Conservation (phyloP, 176 grass and related monocot species). For the Musa acuminata region DNA sequence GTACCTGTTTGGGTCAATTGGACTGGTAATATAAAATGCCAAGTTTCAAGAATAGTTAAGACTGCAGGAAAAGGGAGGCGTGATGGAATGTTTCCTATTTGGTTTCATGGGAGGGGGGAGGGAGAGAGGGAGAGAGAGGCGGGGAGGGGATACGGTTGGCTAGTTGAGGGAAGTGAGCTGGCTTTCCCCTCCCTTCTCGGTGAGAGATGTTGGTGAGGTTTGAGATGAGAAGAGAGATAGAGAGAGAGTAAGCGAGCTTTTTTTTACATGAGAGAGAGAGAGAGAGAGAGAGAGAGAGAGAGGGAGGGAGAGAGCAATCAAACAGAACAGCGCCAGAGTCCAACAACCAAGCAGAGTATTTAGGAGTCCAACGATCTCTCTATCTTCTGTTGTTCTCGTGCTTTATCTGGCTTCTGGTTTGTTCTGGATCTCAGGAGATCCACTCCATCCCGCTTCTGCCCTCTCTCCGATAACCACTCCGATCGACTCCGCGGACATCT, state of each 20-base stretch:
- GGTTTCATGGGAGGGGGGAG: not conserved
- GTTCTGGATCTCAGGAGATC: not conserved
- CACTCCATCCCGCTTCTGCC: no score
- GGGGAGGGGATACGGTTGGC: constrained; percentile 1
- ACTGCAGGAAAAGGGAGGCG: not conserved
- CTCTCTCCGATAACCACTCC: not conserved
- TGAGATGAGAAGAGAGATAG: not conserved
- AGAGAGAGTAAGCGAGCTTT: not conserved
- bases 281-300: no score
- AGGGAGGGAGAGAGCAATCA: not conserved
- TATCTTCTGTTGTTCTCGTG: not conserved
- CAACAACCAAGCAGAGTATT: constrained; percentile 2
- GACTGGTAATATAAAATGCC: no score
- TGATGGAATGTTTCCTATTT: not conserved
- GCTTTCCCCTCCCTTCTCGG: constrained; percentile 5
- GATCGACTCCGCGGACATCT: not conserved
- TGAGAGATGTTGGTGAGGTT: no score
- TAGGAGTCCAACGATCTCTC: not conserved
- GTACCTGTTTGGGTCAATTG: no score
- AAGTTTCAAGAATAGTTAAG: not conserved
- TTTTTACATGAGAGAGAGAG: not conserved
- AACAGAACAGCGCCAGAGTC: constrained; percentile 5
- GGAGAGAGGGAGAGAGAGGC: not conserved
- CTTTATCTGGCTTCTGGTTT: not conserved
- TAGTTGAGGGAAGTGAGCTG: constrained; percentile 4